Base-by-base conservation (phyloP, 306 rosid species). In the Purshia tridentata region DNA sequence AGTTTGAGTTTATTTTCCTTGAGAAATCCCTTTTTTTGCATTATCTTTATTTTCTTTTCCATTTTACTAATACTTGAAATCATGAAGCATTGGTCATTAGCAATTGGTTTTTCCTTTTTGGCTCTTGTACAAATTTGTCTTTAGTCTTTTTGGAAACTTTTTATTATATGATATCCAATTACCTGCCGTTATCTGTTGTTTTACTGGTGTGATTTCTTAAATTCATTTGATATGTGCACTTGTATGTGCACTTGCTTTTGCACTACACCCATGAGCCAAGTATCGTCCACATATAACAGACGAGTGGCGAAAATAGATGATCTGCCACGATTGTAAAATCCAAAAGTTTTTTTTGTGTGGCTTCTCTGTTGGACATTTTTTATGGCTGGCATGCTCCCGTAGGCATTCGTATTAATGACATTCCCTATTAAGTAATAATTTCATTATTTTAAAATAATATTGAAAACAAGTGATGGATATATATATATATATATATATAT, bases 1-100 rank as follows among this genome's bases (percentile, higher is more conserved):
- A 50, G 72, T 69, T 50, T 69, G 37, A 42, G 68, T 18, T 53
- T 18, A 5, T n/a, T 69, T 18, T 29, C 29, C n/a, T 58, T 22
- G 61, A 56, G 61, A 5, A 56, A 56, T 10, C n/a, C 14, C 16
- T 9, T 29, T 56, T 20, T 9, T 39, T 29, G 35, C 35, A 29
- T 29, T 29, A 29, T 29, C 2, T 29, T 29, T n/a, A n/a, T 29
- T 29, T 29, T 29, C 35, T 29, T 29, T 29, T 29, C 1, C 35
- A 29, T 29, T 29, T 29, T 29, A 29, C 35, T 29, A 29, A 29
- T 29, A 1, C 35, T 29, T 29, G 35, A 29, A 29, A 29, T 29
- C 2, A 29, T 29, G 35, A 29, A 29, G 35, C 35, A 29, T 29
- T 29, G 35, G 35, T 29, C 35, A 29, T 6, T 51, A 51, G 19